Evolutionary conservation across 768 basidiomycete genomes (phyloP), one percentile per base, ranked within the genome.

Genomic region (Hygrocybe punicea): DNA sequence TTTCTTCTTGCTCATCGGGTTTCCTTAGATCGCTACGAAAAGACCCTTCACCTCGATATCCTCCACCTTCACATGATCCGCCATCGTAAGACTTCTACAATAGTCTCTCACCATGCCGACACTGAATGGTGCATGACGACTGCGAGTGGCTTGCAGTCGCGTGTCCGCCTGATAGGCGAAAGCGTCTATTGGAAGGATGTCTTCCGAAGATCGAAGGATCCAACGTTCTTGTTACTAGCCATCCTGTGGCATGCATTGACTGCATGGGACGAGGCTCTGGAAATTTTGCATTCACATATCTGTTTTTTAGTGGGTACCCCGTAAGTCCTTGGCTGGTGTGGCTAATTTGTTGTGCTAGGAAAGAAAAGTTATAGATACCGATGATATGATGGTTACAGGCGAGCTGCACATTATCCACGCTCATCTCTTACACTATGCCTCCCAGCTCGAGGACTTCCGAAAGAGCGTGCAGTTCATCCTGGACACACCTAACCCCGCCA

Each of bases 201-300:
- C 45, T 81, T 73, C 65, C 67, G 59, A 13, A 65, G 66, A 8
- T 69, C 73, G 51, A 50, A 71, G 5, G 84, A 84, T 55, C 81
- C 83, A 6, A 85, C 83, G 0, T 83, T 84, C 56, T 61, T 84
- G 8, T 70, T 84, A 45, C 59, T 85, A 5, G 71, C 78, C 46
- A 67, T 79, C 6, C 65, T 85, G 24, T 85, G 84, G 84, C 83
- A 83, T 56, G 77, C 82, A 1, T 61, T 84, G 25, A 85, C 84
- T 62, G 77, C 82, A 1, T 85, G 84, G 75, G 84, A 85, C 49
- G 81, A 85, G 64, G 69, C 81, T 0, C 71, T 84, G 21, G 83
- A 84, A 60, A 67, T 70, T 14, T 62, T 85, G 36, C 83, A 83
- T 56, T 59, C 62, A 8, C 80, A 85, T 61, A 75, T 85, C 23